Base-by-base conservation (phyloP, 441 rosid genomes). In the Eutrema salsugineum region DNA sequence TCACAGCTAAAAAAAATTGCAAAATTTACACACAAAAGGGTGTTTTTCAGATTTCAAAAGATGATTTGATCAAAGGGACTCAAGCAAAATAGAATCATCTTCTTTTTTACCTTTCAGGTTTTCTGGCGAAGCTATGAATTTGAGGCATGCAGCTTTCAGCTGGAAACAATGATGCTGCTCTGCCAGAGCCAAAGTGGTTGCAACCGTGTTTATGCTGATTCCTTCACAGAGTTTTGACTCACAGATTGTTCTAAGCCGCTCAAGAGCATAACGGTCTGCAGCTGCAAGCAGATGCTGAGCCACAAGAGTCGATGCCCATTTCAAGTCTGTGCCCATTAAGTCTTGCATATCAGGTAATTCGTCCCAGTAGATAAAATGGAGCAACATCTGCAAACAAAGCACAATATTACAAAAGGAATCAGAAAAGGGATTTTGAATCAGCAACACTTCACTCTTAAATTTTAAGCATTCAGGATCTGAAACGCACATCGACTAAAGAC, bases 231-330 rank as follows among this genome's bases (percentile, higher is more conserved):
- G 91, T 62, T 83, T 83, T 66, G 86, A 81, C 70, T 91, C 95
- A 54, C 95, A 89, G 1, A 89, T 79, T 71, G 90, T 60, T 74
- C 83, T 83, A 47, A 91, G 95, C 83, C 97, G 83, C 54, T 91
- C 97, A 32, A 91, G 81, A 55, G 86, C 97, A 81, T 90, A 91
- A 66, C 97, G 85, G 74, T 94, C 99, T 22, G 97, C 97, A 51
- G 97, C 97, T 17, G 90, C 97, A 54, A 94, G 97, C 63, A 94
- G 79, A 86, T 91, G 99, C 81, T 94, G 99, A 70, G 85, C 83
- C 82, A 94, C 87, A 81, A 91, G 88, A 48, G 93, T 85, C 16
- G 86, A 85, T 15, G 88, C 97, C 92, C 92, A 86, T 71, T 87
- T 91, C 40, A 92, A 67, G 71, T 82, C 86, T 77, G 87, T 68